Base-by-base conservation (phyloP, 2,329 filamentous ascomycete species). In the Cordyceps pruinosa region DNA sequence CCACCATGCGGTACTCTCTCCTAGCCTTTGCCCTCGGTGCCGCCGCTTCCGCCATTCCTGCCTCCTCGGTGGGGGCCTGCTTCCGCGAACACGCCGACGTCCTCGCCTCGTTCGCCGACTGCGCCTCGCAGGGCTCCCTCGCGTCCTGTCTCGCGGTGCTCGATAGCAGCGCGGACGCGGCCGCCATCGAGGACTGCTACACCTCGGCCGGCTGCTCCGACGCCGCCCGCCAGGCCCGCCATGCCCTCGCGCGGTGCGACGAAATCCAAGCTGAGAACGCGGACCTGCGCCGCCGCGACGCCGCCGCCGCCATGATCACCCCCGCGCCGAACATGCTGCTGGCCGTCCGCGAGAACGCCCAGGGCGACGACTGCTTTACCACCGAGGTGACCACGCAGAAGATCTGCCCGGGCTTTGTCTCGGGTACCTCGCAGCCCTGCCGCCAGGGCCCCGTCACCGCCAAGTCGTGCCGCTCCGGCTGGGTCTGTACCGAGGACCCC, bases 401-500 rank as follows among this genome's bases (percentile, higher is more conserved):
- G 12, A 57, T 65, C 12, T 82, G 78, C 69, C 69, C 70, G 12
- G 51, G 70, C 6, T 66, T 72, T 57, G 73, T 73, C 47, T 73
- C 69, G 25, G 68, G 69, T 60, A 65, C 66, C 47, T 72, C 69
- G 39, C 65, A 68, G 23, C 63, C 72, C 13, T 82, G 77, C 72
- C 69, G 63, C 63, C 61, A 66, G 21, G 74, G 73, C 46, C 59
- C 64, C 9, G 62, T 68, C 42, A 62, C 68, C 49, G 68, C 66
- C 19, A 66, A 69, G 30, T 68, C 70, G 19, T 83, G 80, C 71
- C 68, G 68, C 9, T 63, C 68, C 5, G 74, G 72, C 35, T 70
- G 75, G 57, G 68, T 75, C 62, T 83, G 80, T 75, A 66, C 64
- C 60, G 64, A 67, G 51, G 72, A 76, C 69, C 50, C 53, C 48